These are phyloP conservation scores for bread wheat (Triticum aestivum) DNA, from an alignment of 176 grass and related monocot genomes.

Conservation along the genomic window IWGSC_CS_RefSeq_v2.1 NC_057814.1:532489385-532489884, in stretches of 20 bases:
- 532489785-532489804: neutral
- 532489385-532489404: slow-evolving; percentile 38
- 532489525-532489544: slow-evolving; percentile 72
- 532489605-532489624: slow-evolving; percentile 50
- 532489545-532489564: slow-evolving; percentile 70
- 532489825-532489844: neutral
- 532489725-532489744: neutral
- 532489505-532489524: slow-evolving; percentile 65
- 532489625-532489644: slow-evolving; percentile 10
- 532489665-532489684: neutral
- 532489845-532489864: too few relatives aligned
- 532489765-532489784: neutral
- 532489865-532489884: too few relatives aligned
- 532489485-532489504: slow-evolving; percentile 87
- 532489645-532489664: neutral
- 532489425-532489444: slow-evolving; percentile 83
- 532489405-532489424: slow-evolving; percentile 61
- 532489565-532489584: slow-evolving; percentile 66
- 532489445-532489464: slow-evolving; percentile 69
- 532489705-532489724: neutral
- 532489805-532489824: neutral
- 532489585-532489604: slow-evolving; percentile 95
- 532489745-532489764: neutral
- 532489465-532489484: slow-evolving; percentile 76
- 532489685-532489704: neutral